Evolutionary conservation across 768 basidiomycete genomes (phyloP).

Genomic region (Zangia roseola): DNA sequence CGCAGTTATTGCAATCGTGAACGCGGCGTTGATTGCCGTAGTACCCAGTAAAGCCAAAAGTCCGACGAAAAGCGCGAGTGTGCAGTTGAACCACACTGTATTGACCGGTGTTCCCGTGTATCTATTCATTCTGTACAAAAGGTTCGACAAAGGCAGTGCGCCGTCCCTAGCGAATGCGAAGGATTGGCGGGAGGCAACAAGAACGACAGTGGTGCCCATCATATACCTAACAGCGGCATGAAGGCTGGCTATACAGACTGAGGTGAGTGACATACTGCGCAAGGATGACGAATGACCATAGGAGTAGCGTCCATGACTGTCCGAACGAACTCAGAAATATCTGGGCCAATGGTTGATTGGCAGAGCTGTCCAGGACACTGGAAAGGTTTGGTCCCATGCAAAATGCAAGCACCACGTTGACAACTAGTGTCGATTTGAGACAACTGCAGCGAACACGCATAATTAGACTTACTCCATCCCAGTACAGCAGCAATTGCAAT

Average conservation of each 20-base stretch:
- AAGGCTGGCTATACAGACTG: too few relatives aligned
- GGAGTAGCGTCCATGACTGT: constrained; percentile 38
- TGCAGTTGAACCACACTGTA: constrained; percentile 53
- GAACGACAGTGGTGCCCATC: constrained; percentile 42
- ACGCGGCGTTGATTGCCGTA: constrained; percentile 55
- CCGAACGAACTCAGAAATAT: constrained; percentile 42
- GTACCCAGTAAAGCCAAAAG: constrained; percentile 51
- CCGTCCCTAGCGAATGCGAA: constrained; percentile 60
- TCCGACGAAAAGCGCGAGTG: constrained; percentile 46
- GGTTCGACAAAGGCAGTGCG: constrained; percentile 53
- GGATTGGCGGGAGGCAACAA: constrained; percentile 50
- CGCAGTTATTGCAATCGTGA: constrained; percentile 43
- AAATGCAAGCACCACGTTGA: constrained; percentile 52
- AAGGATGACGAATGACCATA: constrained; percentile 56
- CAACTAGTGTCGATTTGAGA: constrained; percentile 24
- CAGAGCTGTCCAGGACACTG: constrained; percentile 30
- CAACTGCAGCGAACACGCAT: neutral
- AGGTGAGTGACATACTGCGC: constrained; percentile 34
- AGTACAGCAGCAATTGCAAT: constrained; percentile 44
- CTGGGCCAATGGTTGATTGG: constrained; percentile 43
- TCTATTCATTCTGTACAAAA: constrained; percentile 50
- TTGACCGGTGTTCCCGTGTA: constrained; percentile 54
- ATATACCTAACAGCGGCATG: constrained; percentile 32
- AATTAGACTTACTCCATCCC: constrained; percentile 37
- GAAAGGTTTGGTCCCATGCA: constrained; percentile 54